Conservation (phyloP, 441 rosid species). For the Euphorbia schlechtendalii region DNA sequence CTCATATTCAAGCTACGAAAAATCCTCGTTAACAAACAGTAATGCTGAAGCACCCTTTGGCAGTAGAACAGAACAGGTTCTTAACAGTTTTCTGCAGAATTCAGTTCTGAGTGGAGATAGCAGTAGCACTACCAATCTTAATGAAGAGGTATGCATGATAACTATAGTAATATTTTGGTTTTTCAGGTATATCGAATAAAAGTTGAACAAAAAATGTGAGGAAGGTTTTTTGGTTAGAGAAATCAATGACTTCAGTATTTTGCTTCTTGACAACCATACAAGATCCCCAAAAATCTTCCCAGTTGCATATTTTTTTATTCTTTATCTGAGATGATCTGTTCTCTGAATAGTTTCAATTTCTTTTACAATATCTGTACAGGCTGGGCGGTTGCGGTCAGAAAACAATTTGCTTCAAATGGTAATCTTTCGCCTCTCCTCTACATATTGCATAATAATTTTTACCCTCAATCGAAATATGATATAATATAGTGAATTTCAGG, state of each 20-base stretch:
- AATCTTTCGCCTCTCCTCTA: conserved; percentile 20
- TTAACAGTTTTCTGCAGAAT: conserved; percentile 54
- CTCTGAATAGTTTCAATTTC: conserved; percentile 1
- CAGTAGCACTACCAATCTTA: conserved; percentile 20
- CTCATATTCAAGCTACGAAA: conserved; percentile 23
- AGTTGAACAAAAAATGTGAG: too few relatives aligned
- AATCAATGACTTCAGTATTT: too few relatives aligned
- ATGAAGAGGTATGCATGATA: conserved; percentile 46
- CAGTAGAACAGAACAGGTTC: conserved; percentile 69
- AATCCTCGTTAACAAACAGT: conserved; percentile 18
- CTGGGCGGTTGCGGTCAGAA: conserved; percentile 49
- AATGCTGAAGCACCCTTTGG: conserved; percentile 36
- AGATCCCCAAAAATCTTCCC: neutral
- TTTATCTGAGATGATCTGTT: neutral
- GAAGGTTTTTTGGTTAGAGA: too few relatives aligned
- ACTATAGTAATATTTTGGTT: too few relatives aligned
- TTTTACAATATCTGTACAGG: conserved; percentile 30
- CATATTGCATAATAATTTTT: neutral
- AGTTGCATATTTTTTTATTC: neutral
- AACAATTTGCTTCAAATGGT: conserved; percentile 83
- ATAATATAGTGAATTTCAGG: too few relatives aligned
- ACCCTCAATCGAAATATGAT: conserved; percentile 7
- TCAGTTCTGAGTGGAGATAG: conserved; percentile 49
- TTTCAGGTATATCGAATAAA: too few relatives aligned
- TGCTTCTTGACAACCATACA: too few relatives aligned